Base-by-base conservation (phyloP, 2,329 filamentous ascomycete genomes). In the Alternaria longipes region DNA sequence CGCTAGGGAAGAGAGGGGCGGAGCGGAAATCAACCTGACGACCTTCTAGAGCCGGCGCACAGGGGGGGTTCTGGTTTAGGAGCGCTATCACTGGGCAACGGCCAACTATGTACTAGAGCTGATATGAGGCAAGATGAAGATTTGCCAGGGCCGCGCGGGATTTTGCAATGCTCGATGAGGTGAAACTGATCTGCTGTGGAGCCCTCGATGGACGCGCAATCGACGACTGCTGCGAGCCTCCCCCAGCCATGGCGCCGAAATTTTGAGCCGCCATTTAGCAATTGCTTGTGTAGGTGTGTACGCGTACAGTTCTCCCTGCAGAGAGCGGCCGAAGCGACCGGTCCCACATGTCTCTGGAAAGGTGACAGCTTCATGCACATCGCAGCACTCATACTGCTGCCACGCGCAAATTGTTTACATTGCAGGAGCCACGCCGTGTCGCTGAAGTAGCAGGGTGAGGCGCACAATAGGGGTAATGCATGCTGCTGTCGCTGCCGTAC, bases 131-230 rank as follows among this genome's bases (percentile, higher is more conserved):
- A 45, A 66, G 59, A 66, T 68, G 67, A 68, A 55, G 63, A 60
- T 56, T 63, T 54, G 51, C 61, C 63, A 64, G 64, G 61, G 57
- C 51, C 41, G 61, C 63, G 62, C 62, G 63, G 66, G 59, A 66
- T 60, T 63, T 59, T 53, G 60, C 61, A 61, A 47, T 41, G 41
- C 46, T 36, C 49, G 49, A 59, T 66, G 54, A 66, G 56, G 50
- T 75, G 74, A 78, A 78, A 77, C 74, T 62, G 71, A 73, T 72
- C 67, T 69, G 69, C 72, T 64, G 68, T 65, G 61, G 68, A 65
- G 59, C 62, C 62, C 55, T 57, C 47, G 36, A 58, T 68, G 71
- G 67, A 75, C 75, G 72, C 74, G 75, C 73, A 77, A 77, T 67
- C 73, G 32, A 22, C n/a, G 16, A 20, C 18, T 38, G 20, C 46